Evolutionary conservation across 352 stramenopile species (phyloP).

Genomic region (Globisporangium recalcitrans): DNA sequence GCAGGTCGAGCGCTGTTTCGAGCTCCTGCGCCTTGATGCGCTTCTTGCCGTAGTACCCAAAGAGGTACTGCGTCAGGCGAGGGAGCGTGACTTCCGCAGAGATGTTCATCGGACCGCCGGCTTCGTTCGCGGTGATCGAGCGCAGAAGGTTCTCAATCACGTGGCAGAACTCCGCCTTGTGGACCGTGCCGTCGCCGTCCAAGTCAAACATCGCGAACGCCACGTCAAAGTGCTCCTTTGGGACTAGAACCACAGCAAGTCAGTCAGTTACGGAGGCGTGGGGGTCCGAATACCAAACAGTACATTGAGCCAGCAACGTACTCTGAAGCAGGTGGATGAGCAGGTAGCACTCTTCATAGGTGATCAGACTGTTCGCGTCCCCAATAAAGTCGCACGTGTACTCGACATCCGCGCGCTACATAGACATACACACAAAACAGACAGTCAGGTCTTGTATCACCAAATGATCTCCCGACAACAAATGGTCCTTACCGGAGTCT

Average conservation of each 20-base stretch:
- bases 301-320: conserved; percentile 18
- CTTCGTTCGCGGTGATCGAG: conserved; percentile 25
- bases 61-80: conserved; percentile 60
- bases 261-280: no score
- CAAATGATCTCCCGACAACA: background rate
- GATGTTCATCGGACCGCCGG: conserved; percentile 1
- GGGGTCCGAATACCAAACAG: no score
- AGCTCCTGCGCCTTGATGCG: conserved; percentile 56
- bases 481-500: conserved; percentile 30
- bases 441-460: background rate
- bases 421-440: conserved; percentile 1
- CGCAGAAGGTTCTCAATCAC: conserved; percentile 64
- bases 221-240: conserved; percentile 70
- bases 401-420: conserved; percentile 42
- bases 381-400: conserved; percentile 75
- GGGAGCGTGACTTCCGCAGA: conserved; percentile 28
- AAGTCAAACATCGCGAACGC: conserved; percentile 81
- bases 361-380: conserved; percentile 64
- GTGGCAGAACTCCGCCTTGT: conserved; percentile 69
- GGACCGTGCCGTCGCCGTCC: conserved; percentile 63
- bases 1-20: conserved; percentile 34
- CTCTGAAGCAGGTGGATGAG: conserved; percentile 75
- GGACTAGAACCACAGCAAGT: conserved; percentile 31
- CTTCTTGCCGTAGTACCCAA: conserved; percentile 49
- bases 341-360: conserved; percentile 77